Percentiles rank a stretch among this genome's conserved stretches.
phyloP scores from a whole-genome alignment of 1,139 yeast species.

The Taiozyma sp. region DNA sequence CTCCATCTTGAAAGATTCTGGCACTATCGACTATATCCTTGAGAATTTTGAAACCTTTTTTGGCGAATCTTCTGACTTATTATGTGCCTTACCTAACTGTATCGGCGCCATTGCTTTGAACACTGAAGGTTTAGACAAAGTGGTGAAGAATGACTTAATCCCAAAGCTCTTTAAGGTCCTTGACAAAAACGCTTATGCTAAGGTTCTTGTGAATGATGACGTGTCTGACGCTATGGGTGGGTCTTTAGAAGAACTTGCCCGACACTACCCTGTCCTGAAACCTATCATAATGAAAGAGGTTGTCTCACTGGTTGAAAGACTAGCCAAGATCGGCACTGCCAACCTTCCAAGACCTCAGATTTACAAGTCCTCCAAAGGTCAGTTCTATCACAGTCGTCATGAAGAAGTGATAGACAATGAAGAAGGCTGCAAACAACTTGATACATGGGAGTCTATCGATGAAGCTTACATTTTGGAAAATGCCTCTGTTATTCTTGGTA shows the following conservation, averaged over 20 bases:
- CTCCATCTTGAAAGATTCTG: conserved; percentile 74
- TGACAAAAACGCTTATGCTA: conserved; percentile 42
- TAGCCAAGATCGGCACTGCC: conserved; percentile 36
- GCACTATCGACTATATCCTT: conserved; percentile 61
- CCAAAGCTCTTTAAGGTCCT: conserved; percentile 48
- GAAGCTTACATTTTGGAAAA: conserved; percentile 43
- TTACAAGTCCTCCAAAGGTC: conserved; percentile 37
- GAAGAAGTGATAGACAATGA: conserved; percentile 38
- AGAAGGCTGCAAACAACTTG: conserved; percentile 34
- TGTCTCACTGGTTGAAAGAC: conserved; percentile 38
- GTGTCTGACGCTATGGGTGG: conserved; percentile 54
- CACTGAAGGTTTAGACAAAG: conserved; percentile 60
- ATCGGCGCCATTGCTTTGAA: conserved; percentile 83
- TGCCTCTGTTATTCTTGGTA: conserved; percentile 39
- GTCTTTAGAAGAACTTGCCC: conserved; percentile 72
- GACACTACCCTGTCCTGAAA: conserved; percentile 76
- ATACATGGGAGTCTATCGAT: conserved; percentile 47
- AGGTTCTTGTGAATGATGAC: conserved; percentile 42
- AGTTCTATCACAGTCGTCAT: conserved; percentile 35
- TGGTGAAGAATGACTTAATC: conserved; percentile 43
- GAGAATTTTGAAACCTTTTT: conserved; percentile 47
- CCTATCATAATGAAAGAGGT: conserved; percentile 51
- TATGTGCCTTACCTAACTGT: conserved; percentile 65
- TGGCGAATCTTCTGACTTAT: conserved; percentile 52
- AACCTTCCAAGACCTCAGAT: conserved; percentile 36